Evolutionary conservation across 208 protist species (phyloP).

Genomic region (Phytomonas francai): DNA sequence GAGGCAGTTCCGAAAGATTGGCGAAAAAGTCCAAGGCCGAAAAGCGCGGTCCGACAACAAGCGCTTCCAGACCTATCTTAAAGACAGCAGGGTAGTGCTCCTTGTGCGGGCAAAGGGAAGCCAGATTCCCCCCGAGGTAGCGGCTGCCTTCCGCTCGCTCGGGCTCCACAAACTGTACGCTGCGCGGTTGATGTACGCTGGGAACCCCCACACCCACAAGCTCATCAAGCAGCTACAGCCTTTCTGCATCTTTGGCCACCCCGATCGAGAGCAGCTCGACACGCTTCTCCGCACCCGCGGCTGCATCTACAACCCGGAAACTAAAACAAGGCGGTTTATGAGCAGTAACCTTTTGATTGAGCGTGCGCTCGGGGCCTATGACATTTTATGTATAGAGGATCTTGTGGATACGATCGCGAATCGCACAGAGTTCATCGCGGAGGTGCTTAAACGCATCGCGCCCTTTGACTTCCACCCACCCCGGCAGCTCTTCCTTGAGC

Average conservation of each 20-base stretch:
- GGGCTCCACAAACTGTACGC: slow-evolving; percentile 76
- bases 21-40: slow-evolving; percentile 54
- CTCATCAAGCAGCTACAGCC: slow-evolving; percentile 71
- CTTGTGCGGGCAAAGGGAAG: slow-evolving; percentile 76
- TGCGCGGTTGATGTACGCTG: slow-evolving; percentile 47
- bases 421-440: slow-evolving; percentile 54
- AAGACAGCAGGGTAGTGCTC: slow-evolving; percentile 45
- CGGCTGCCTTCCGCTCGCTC: slow-evolving; percentile 46
- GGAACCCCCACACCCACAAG: slow-evolving; percentile 43
- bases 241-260: slow-evolving; percentile 76
- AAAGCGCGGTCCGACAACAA: slow-evolving; percentile 24
- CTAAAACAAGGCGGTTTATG: slow-evolving; percentile 60
- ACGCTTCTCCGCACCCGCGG: slow-evolving; percentile 80
- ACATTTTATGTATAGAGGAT: slow-evolving; percentile 86
- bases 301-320: slow-evolving; percentile 64
- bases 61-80: slow-evolving; percentile 24
- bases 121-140: slow-evolving; percentile 72
- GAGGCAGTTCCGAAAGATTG: slow-evolving; percentile 68
- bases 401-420: slow-evolving; percentile 67
- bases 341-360: slow-evolving; percentile 86
- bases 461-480: slow-evolving; percentile 89
- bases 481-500: slow-evolving; percentile 81
- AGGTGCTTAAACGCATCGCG: slow-evolving; percentile 57
- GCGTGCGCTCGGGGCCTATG: slow-evolving; percentile 75
- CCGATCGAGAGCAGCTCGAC: slow-evolving; percentile 63